A percentile compares a stretch with the other conserved stretches of the same genome.
Conservation (phyloP, 1,139 yeast genomes). For the Entelexis paramagnoliae region DNA sequence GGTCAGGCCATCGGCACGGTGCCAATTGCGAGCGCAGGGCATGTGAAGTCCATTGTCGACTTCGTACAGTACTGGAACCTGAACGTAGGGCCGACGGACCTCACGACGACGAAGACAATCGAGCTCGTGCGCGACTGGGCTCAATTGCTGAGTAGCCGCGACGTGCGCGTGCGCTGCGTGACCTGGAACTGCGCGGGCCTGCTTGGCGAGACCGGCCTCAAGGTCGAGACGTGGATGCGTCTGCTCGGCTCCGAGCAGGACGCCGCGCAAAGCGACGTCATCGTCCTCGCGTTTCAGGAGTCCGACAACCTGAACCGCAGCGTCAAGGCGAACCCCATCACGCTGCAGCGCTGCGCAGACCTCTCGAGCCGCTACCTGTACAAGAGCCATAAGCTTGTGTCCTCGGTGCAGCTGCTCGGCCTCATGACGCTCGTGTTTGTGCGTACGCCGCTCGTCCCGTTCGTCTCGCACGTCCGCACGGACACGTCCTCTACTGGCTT, state of each 20-base stretch:
- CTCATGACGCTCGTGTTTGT: constrained; percentile 39
- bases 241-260: constrained; percentile 15
- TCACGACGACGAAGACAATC: constrained; percentile 20
- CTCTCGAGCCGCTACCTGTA: constrained; percentile 28
- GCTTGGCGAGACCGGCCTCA: constrained; percentile 19
- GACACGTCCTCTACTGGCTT: constrained; percentile 47
- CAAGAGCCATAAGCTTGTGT: constrained; percentile 20
- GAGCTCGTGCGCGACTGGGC: constrained; percentile 19
- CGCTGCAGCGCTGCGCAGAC: constrained; percentile 35
- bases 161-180: constrained; percentile 29
- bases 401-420: constrained; percentile 39
- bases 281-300: constrained; percentile 43
- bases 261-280: constrained; percentile 31
- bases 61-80: constrained; percentile 22
- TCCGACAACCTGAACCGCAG: constrained; percentile 42
- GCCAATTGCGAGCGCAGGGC: constrained; percentile 18
- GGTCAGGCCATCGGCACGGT: constrained; percentile 27
- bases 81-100: constrained; percentile 24
- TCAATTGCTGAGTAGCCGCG: constrained; percentile 10
- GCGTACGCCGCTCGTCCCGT: constrained; percentile 28
- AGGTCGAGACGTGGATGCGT: constrained; percentile 15
- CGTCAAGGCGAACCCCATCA: constrained; percentile 37
- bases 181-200: constrained; percentile 45
- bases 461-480: constrained; percentile 34
- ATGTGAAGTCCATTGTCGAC: constrained; percentile 11